Percentiles rank a stretch among this genome's conserved stretches.
Conservation (phyloP, 306 rosid species). For the Benincasa hispida region DNA sequence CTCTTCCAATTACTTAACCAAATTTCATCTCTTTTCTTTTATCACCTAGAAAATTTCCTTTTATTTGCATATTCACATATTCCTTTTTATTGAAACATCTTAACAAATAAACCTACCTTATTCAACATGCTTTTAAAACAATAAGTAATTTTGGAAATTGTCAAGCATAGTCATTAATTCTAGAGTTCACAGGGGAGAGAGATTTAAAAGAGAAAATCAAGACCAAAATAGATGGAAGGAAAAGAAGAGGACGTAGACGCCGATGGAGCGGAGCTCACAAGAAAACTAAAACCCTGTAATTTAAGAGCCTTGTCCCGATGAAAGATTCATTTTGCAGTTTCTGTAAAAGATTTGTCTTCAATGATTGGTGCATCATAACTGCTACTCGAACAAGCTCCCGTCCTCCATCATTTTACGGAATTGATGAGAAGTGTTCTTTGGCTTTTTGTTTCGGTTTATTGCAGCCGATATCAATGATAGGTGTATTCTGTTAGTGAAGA, state of each 20-base stretch:
- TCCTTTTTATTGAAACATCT: too few relatives aligned
- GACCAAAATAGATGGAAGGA: slow-evolving; percentile 59
- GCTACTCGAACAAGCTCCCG: background rate
- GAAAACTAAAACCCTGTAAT: slow-evolving; percentile 32
- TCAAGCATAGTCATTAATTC: too few relatives aligned
- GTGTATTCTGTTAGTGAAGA: background rate
- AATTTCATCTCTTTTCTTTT: too few relatives aligned
- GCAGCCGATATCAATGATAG: background rate
- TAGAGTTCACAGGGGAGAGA: too few relatives aligned
- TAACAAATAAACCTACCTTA: too few relatives aligned
- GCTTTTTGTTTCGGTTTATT: background rate
- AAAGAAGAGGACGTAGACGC: slow-evolving; percentile 51
- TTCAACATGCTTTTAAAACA: too few relatives aligned
- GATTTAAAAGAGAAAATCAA: slow-evolving; percentile 60
- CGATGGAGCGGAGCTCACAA: slow-evolving; percentile 31
- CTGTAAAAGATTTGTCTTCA: background rate
- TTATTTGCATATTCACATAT: too few relatives aligned
- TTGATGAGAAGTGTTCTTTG: background rate
- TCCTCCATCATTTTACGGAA: background rate
- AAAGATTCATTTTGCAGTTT: background rate
- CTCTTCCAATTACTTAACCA: too few relatives aligned
- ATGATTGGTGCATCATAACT: background rate
- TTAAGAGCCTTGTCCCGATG: background rate
- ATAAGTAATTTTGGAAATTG: too few relatives aligned
- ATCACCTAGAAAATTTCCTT: too few relatives aligned